Base-by-base conservation (phyloP, 2,329 filamentous ascomycete species). In the Zymoseptoria pseudotritici region DNA sequence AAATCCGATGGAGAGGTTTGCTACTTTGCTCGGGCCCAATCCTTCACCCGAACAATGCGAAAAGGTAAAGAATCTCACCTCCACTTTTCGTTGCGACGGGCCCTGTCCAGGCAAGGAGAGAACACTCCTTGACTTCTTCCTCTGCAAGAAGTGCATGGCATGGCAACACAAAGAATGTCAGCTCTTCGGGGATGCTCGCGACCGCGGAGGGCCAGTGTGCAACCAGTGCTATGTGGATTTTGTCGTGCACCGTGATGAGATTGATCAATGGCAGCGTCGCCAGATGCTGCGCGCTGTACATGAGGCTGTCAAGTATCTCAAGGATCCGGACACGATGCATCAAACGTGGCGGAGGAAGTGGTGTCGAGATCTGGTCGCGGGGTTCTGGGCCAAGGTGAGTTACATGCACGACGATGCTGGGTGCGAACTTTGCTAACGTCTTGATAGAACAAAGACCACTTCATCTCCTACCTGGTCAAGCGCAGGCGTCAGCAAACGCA, bases 181-280 rank as follows among this genome's bases (percentile, higher is more conserved):
- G 61, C 60, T 65, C 4, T 65, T 63, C 21, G 63, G 63, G 9
- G 59, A 65, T 9, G 51, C 42, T 1, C 58, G 57, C 11, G 63
- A 64, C 56, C 46, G 36, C 19, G 62, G 62, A 2, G 63, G 63
- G 3, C 62, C 63, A 17, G 61, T 65, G n/a, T 67, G 65, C 58
- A 67, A 67, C 42, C 58, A 49, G 19, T 67, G 63, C 59, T 67
- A 62, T 54, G 31, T 61, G 55, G 55, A 56, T 20, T 61, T 57
- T n/a, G 53, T 65, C n/a, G 36, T 59, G n/a, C 55, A 63, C 36
- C 26, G 56, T 53, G 75, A 82, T 9, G 80, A 82, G 64, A 69
- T 82, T n/a, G 78, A 80, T 65, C 64, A 70, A 53, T 82, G 76
- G 67, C 81, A 81, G 68, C 56, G 59, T 21, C 42, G 60, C 26